Percentiles rank a stretch among this genome's conserved stretches.
Conservation (phyloP, 1,139 yeast genomes). For the Candida tropicalis region DNA sequence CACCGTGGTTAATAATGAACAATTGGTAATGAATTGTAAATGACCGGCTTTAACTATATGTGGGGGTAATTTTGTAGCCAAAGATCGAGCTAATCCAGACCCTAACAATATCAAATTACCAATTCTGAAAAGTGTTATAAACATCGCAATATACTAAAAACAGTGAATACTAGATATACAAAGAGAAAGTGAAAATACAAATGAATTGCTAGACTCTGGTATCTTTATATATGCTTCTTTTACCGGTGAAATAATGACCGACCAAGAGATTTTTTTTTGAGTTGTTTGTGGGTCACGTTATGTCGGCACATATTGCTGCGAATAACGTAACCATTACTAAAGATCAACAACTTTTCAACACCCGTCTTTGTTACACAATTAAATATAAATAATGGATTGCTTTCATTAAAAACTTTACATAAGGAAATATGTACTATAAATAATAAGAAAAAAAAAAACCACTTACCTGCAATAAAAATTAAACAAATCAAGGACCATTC, state of each 20-base stretch:
- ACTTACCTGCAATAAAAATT: no score
- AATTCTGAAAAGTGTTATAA: slow-evolving; percentile 7
- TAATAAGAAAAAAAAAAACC: neutral
- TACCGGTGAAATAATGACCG: neutral
- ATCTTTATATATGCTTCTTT: neutral
- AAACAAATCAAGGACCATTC: neutral
- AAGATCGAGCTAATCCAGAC: slow-evolving; percentile 10
- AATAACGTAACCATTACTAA: no score
- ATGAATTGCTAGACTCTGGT: no score
- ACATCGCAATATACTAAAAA: neutral
- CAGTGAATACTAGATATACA: no score
- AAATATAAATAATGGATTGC: no score
- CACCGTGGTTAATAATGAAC: slow-evolving; percentile 29
- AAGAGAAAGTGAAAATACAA: no score
- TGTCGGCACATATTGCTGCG: no score
- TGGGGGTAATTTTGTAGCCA: slow-evolving; percentile 34
- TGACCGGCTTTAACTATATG: slow-evolving; percentile 55
- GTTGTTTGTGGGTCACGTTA: no score
- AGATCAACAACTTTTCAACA: neutral
- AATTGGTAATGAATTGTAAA: slow-evolving; percentile 63
- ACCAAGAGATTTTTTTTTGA: no score
- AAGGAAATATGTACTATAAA: neutral
- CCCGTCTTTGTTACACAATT: no score
- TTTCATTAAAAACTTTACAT: neutral
- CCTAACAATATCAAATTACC: slow-evolving; percentile 9